These are phyloP conservation scores for Sporisorium graminicola DNA, from an alignment of 1,284 basidiomycete genomes.

Conservation along the genomic window DNA sequence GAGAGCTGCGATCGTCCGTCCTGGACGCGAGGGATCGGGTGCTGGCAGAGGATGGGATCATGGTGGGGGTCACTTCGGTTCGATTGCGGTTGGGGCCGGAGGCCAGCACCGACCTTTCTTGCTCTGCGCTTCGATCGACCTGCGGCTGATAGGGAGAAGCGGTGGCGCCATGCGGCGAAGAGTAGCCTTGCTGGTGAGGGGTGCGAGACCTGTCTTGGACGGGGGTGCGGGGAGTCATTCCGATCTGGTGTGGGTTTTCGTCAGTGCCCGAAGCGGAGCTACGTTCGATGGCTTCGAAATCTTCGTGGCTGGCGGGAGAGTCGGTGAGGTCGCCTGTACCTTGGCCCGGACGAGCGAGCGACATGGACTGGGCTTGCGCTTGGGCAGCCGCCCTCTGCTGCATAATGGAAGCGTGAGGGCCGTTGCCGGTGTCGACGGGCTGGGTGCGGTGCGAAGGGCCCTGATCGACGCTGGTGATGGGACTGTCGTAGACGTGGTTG, in stretches of 20 bases:
- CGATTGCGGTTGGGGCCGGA: constrained; percentile 47
- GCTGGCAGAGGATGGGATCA: constrained; percentile 48
- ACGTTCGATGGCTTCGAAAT: constrained; percentile 52
- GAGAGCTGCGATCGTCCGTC: constrained; percentile 30
- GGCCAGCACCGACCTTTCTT: constrained; percentile 44
- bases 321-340: constrained; percentile 21
- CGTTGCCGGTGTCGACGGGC: constrained; percentile 29
- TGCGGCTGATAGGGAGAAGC: constrained; percentile 26
- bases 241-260: constrained; percentile 21
- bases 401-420: constrained; percentile 56
- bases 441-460: constrained; percentile 33
- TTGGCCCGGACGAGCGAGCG: constrained; percentile 12
- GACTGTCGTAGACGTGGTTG: constrained; percentile 26
- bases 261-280: constrained; percentile 50
- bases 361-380: constrained; percentile 48
- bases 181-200: constrained; percentile 18
- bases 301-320: constrained; percentile 33
- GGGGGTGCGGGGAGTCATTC: constrained; percentile 12
- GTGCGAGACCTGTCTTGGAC: constrained; percentile 21
- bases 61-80: constrained; percentile 35
- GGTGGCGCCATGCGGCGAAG: constrained; percentile 22
- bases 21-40: constrained; percentile 40
- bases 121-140: constrained; percentile 27
- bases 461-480: constrained; percentile 39
- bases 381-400: constrained; percentile 61